Evolutionary conservation across 768 basidiomycete species (phyloP).

Genomic region (Kwoniella sp.): DNA sequence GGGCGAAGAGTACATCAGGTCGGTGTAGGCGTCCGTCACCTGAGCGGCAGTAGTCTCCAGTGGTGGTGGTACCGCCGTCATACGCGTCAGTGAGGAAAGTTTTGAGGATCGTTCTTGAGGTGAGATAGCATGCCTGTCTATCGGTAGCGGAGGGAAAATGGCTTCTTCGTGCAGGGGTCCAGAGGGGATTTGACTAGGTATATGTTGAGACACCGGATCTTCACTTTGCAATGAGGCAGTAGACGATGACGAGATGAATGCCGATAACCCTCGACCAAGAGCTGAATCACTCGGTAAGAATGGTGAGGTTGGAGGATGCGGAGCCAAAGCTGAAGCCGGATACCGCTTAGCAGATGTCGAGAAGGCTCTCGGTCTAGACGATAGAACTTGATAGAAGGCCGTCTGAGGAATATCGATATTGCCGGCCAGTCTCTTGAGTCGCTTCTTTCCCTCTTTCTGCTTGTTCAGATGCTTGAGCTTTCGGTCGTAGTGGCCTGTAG

Average conservation of each 20-base stretch:
- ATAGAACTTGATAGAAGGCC: constrained; percentile 89
- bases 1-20: constrained; percentile 27
- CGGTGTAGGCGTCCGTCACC: constrained; percentile 10
- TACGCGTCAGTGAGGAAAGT: constrained; percentile 11
- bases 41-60: constrained; percentile 58
- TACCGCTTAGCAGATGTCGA: constrained; percentile 10
- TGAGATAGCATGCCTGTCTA: constrained; percentile 13
- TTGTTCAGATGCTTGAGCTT: constrained; percentile 64
- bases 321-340: neutral
- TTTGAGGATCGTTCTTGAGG: constrained; percentile 16
- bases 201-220: constrained; percentile 14
- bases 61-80: constrained; percentile 42
- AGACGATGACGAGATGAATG: neutral
- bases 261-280: neutral
- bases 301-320: neutral
- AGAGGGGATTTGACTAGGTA: constrained; percentile 1
- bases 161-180: neutral
- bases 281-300: neutral
- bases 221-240: neutral
- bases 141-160: neutral
- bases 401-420: constrained; percentile 84
- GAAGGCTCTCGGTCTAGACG: constrained; percentile 36
- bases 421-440: constrained; percentile 79
- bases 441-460: constrained; percentile 89
- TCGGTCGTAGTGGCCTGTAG: constrained; percentile 79